These are phyloP conservation scores for Beauveria varroae DNA, from an alignment of 2,329 filamentous ascomycete genomes.

Conservation along the genomic window DNA sequence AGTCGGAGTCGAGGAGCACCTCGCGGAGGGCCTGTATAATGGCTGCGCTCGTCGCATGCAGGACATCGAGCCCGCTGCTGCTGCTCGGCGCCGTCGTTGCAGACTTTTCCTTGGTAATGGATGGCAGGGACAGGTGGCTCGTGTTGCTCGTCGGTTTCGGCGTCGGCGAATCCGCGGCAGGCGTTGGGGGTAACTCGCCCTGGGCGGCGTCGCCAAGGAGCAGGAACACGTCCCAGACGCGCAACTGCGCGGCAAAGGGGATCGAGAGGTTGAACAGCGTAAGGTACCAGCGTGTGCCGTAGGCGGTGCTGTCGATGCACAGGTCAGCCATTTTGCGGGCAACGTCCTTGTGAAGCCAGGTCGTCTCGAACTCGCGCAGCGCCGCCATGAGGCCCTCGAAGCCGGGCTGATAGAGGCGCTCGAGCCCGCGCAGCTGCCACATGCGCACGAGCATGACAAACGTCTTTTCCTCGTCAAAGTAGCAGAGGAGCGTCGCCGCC, in stretches of 20 bases:
- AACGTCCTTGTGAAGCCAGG: conserved; percentile 81
- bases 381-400: conserved; percentile 84
- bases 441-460: conserved; percentile 96
- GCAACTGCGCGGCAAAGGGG: conserved; percentile 86
- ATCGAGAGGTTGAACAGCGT: conserved; percentile 97
- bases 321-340: conserved; percentile 69
- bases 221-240: conserved; percentile 98
- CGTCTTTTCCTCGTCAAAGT: conserved; percentile 89
- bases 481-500: conserved; percentile 86
- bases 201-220: conserved; percentile 72
- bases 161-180: conserved; percentile 7
- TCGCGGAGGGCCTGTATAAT: conserved; percentile 86
- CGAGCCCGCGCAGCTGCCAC: conserved; percentile 82
- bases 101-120: conserved; percentile 12
- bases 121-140: conserved; percentile 6
- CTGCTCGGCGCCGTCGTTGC: conserved; percentile 13
- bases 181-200: conserved; percentile 12
- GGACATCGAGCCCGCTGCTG: conserved; percentile 61
- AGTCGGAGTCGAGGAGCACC: conserved; percentile 84
- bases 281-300: conserved; percentile 94
- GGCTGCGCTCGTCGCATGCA: conserved; percentile 85
- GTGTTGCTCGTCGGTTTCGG: neutral
- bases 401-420: conserved; percentile 73
- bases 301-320: conserved; percentile 79
- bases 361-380: conserved; percentile 72